Base-by-base conservation (phyloP, 192 early-diverging fungal genomes). In the Anaeromyces robustus region DNA sequence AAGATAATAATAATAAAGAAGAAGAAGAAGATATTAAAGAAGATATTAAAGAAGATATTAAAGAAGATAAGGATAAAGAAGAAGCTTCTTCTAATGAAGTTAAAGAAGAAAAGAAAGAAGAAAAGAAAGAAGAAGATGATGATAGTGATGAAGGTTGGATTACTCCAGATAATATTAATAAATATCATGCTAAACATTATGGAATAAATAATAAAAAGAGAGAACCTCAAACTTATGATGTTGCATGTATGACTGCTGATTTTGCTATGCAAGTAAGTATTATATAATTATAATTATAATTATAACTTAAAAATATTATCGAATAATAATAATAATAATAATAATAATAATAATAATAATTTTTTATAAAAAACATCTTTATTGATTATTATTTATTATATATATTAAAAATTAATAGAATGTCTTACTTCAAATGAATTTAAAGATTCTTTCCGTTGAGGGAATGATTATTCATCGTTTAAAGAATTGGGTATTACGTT, bases 401-500 rank as follows among this genome's bases (percentile, higher is more conserved):
- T n/a, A n/a, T n/a, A n/a, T n/a, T n/a, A n/a, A n/a, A n/a, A n/a
- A n/a, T n/a, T 0, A 29, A 31, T 52, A 91, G 88, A 99, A 99
- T 85, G 94, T 98, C 22, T 83, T 97, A 43, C 85, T 99, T 79
- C 95, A 97, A 86, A 97, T 98, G 94, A 90, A 92, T 28, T 88
- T 99, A 82, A 88, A 89, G 77, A 88, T 99, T 43, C 84, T 97
- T 14, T 93, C 93, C 9, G 85, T 93, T 17, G 95, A 97, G 82
- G 97, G 97, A 78, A 83, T 94, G 13, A 83, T 88, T 22, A 93
- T 99, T 77, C 89, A 80, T 31, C 88, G 89, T 31, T 84, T 97
- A 82, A 94, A 95, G 84, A 96, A 89, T 77, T 96, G 92, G 92
- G 93, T 97, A 16, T 85, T 97, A 84, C 90, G 97, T 34, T 99